These are phyloP conservation scores for Croton laevigatus DNA, from an alignment of 441 rosid species.

Conservation along the genomic window DNA sequence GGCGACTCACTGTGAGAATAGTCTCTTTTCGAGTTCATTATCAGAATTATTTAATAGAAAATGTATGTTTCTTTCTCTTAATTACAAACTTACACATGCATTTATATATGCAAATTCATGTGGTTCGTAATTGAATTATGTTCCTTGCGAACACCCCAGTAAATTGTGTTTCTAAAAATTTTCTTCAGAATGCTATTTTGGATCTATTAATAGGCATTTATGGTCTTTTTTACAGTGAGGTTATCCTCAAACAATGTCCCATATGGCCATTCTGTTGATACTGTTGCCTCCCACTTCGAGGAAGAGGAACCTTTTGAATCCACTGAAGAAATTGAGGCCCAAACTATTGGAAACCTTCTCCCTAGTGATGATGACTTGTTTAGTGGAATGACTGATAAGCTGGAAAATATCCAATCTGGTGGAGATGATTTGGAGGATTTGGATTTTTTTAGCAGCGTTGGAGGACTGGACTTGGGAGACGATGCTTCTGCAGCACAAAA, in stretches of 20 bases:
- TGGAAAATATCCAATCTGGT: slow-evolving; percentile 29
- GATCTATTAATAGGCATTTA: slow-evolving; percentile 12
- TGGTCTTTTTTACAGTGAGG: slow-evolving; percentile 45
- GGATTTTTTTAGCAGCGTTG: slow-evolving; percentile 62
- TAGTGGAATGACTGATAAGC: slow-evolving; percentile 54
- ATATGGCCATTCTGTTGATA: slow-evolving; percentile 46
- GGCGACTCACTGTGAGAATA: slow-evolving; percentile 44
- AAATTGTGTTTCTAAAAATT: slow-evolving; percentile 16
- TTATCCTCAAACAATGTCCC: slow-evolving; percentile 36
- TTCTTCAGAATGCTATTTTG: slow-evolving; percentile 13
- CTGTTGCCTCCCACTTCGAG: slow-evolving; percentile 41
- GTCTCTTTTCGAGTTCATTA: slow-evolving; percentile 63
- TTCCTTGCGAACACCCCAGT: slow-evolving; percentile 5
- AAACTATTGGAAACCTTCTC: slow-evolving; percentile 69
- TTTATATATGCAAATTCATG: slow-evolving; percentile 2
- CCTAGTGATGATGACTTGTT: slow-evolving; percentile 67
- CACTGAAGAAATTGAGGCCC: slow-evolving; percentile 63
- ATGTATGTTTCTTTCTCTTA: slow-evolving; percentile 33
- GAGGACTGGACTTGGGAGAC: slow-evolving; percentile 70
- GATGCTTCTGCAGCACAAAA: slow-evolving; percentile 33
- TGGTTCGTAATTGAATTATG: slow-evolving; percentile 8
- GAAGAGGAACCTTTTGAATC: slow-evolving; percentile 56
- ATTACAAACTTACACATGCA: slow-evolving; percentile 1
- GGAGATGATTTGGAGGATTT: slow-evolving; percentile 54
- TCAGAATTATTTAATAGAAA: slow-evolving; percentile 52